A percentile compares a stretch with the other conserved stretches of the same genome.
phyloP scores from a whole-genome alignment of 1,284 basidiomycete species.

The Cryptococcus maquisensis region DNA sequence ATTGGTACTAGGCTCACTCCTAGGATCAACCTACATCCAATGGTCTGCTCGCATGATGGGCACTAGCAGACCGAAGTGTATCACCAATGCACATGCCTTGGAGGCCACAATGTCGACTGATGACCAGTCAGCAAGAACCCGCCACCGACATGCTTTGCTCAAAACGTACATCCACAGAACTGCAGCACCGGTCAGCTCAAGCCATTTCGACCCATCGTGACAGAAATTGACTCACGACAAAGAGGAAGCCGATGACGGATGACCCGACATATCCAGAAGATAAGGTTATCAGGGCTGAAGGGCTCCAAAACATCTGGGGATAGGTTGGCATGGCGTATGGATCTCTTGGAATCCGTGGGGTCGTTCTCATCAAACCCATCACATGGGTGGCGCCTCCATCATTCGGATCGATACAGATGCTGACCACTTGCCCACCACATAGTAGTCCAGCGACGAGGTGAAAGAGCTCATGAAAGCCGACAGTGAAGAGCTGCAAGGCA shows the following conservation, averaged over 20 bases:
- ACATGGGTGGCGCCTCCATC: slow-evolving; percentile 45
- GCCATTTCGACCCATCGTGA: not conserved
- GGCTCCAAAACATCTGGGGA: slow-evolving; percentile 36
- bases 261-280: slow-evolving; percentile 44
- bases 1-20: too few species aligned
- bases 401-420: slow-evolving; percentile 48
- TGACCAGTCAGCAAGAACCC: not conserved
- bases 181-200: slow-evolving; percentile 5
- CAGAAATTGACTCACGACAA: slow-evolving; percentile 36
- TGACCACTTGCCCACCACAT: slow-evolving; percentile 44
- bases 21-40: slow-evolving; percentile 29
- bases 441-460: slow-evolving; percentile 42
- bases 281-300: slow-evolving; percentile 32
- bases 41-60: slow-evolving; percentile 43
- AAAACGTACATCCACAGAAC: slow-evolving; percentile 32
- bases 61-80: slow-evolving; percentile 43
- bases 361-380: slow-evolving; percentile 35
- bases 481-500: slow-evolving; percentile 39
- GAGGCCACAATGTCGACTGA: slow-evolving; percentile 45
- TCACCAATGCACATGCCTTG: slow-evolving; percentile 45
- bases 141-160: not conserved
- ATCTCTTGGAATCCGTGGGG: slow-evolving; percentile 33
- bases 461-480: slow-evolving; percentile 44
- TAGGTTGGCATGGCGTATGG: slow-evolving; percentile 40
- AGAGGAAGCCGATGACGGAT: slow-evolving; percentile 40